Base-by-base conservation (phyloP, 768 basidiomycete species). In the Termitomyces sp. region DNA sequence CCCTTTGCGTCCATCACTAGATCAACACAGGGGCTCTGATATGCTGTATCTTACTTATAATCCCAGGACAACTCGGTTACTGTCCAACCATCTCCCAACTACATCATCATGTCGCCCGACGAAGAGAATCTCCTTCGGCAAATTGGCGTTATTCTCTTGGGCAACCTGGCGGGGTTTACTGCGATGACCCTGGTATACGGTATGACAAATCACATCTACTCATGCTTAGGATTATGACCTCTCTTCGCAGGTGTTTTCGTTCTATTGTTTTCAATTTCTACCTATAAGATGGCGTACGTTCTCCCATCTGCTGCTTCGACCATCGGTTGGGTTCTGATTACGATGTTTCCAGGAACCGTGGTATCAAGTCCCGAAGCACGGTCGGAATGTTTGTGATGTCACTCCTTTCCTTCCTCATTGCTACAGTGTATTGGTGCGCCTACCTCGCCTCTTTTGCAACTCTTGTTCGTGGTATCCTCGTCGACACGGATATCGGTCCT, bases 131-230 rank as follows among this genome's bases (percentile, higher is more conserved):
- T 59, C 16, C 52, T 59, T 39, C 58, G 54, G 3, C 42, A 59
- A 5, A 59, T 59, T 18, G 58, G 58, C 22, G 54, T 59, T 22
- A 46, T 53, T 36, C 54, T 59, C 13, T 42, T 59, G 12, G 58
- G 58, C 6, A 53, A 53, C 33, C 47, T 59, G 10, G 58, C 58
- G 36, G 58, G 58, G 9, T 59, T 59, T 25, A 59, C 58, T 20
- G 50, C 58, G 41, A 59, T 59, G 54, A 59, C 58, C 12, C 36
- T 59, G 42, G 54, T 59, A 18, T 59, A 59, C 18, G 58, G 58
- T 56, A 32, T 22, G 50, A 39, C 7, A 22, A 3, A 27, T 38
- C 3, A 13, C 27, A 3, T 25, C n/a, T 25, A 15, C 20, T 29
- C 7, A 16, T 25, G 3, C 3, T 29, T 13, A 4, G 18, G 13